A percentile compares a stretch with the other conserved stretches of the same genome.
Evolutionary conservation across 306 rosid genomes (phyloP).

Genomic region (Sicyos baderoa): DNA sequence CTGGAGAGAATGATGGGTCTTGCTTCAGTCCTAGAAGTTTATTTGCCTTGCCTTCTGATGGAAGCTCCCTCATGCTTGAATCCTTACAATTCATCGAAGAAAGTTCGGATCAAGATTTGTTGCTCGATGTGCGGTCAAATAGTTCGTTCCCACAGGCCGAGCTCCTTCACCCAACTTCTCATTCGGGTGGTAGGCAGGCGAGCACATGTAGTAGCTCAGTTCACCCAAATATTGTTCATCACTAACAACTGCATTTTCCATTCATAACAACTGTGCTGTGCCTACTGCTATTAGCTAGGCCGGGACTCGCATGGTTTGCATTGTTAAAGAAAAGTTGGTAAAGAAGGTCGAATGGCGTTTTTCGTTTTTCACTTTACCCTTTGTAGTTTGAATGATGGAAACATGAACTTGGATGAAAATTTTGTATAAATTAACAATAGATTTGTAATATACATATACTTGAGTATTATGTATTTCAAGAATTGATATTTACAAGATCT

Average conservation of each 20-base stretch:
- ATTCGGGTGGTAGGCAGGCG: slow-evolving; percentile 57
- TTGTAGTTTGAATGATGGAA: slow-evolving; percentile 34
- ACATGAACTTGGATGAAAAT: slow-evolving; percentile 49
- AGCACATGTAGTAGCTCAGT: slow-evolving; percentile 75
- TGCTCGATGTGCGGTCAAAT: slow-evolving; percentile 76
- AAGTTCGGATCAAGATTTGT: slow-evolving; percentile 66
- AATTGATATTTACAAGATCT: slow-evolving; percentile 26
- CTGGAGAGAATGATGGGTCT: slow-evolving; percentile 50
- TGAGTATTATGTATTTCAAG: background rate
- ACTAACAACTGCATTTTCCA: slow-evolving; percentile 29
- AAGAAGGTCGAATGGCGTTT: slow-evolving; percentile 39
- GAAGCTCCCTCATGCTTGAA: slow-evolving; percentile 54
- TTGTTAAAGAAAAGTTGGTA: slow-evolving; percentile 35
- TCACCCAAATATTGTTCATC: slow-evolving; percentile 39
- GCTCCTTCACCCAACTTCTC: slow-evolving; percentile 51
- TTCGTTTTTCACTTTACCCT: slow-evolving; percentile 34
- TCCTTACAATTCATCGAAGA: slow-evolving; percentile 59
- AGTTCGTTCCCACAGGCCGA: slow-evolving; percentile 87
- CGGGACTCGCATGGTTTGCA: slow-evolving; percentile 22
- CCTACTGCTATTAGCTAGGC: slow-evolving; percentile 25
- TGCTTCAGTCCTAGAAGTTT: slow-evolving; percentile 80
- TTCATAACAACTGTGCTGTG: slow-evolving; percentile 17
- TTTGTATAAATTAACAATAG: slow-evolving; percentile 63
- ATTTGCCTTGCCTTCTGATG: slow-evolving; percentile 74
- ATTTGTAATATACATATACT: slow-evolving; percentile 37